These are phyloP conservation scores for Paracoccidioides brasiliensis DNA, from an alignment of 2,329 filamentous ascomycete species.

Conservation along the genomic window DNA sequence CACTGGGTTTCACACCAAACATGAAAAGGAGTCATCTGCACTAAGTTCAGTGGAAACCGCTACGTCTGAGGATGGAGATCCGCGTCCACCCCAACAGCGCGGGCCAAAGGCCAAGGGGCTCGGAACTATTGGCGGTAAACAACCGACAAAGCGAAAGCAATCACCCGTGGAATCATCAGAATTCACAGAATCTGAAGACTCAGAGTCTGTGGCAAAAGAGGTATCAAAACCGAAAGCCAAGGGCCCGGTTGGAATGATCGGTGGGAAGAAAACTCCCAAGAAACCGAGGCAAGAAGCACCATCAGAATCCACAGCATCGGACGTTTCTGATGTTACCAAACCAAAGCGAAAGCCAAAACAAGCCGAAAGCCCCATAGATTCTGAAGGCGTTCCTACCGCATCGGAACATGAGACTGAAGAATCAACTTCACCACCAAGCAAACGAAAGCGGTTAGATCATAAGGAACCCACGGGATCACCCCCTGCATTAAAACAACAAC, in stretches of 20 bases:
- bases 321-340: not conserved
- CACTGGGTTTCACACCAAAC: not conserved
- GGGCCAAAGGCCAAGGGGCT: constrained; percentile 7
- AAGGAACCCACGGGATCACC: not conserved
- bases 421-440: constrained; percentile 2
- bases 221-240: not conserved
- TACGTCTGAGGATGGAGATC: constrained; percentile 5
- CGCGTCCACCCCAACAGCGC: not conserved
- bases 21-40: not conserved
- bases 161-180: not conserved
- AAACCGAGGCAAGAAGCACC: constrained; percentile 3
- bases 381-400: constrained; percentile 4
- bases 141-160: not conserved
- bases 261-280: constrained; percentile 1
- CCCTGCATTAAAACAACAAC: constrained; percentile 6
- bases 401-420: constrained; percentile 5
- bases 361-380: not conserved
- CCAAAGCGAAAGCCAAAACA: not conserved
- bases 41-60: constrained; percentile 2
- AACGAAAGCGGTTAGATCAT: constrained; percentile 2
- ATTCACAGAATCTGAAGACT: not conserved
- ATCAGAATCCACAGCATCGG: constrained; percentile 2
- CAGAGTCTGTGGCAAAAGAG: not conserved
- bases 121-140: constrained; percentile 9
- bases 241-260: not conserved